Evolutionary conservation across 306 rosid species (phyloP).

Genomic region (Gillenia trifoliata): DNA sequence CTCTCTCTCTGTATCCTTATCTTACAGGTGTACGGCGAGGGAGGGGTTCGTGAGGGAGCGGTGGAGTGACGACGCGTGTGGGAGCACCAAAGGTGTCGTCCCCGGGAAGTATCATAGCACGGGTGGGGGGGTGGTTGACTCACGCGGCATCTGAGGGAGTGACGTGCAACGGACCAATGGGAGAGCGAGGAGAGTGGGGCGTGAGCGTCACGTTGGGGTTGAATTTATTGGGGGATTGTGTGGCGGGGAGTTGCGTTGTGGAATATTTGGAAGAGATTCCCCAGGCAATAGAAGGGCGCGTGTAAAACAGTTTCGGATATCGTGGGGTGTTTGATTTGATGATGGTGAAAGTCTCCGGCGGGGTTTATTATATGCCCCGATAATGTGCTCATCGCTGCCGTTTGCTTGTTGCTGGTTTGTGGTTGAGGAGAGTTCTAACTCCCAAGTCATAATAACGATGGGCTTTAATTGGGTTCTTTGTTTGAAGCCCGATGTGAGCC

Average conservation of each 20-base stretch:
- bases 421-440: background rate
- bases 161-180: background rate
- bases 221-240: background rate
- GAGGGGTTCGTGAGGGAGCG: constrained; percentile 40
- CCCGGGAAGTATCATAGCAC: constrained; percentile 44
- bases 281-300: constrained; percentile 21
- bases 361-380: constrained; percentile 16
- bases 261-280: constrained; percentile 31
- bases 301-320: background rate
- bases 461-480: background rate
- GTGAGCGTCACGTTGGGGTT: background rate
- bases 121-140: constrained; percentile 22
- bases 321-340: background rate
- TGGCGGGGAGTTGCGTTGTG: constrained; percentile 35
- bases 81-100: constrained; percentile 44
- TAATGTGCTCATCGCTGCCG: background rate
- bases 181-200: background rate
- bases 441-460: background rate
- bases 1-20: constrained; percentile 49
- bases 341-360: background rate
- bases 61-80: constrained; percentile 47
- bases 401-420: background rate
- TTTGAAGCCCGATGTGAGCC: background rate
- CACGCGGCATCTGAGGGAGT: background rate
- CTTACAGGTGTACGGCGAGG: constrained; percentile 71